phyloP scores from a whole-genome alignment of 2,329 filamentous ascomycete species.

The Sporothrix dimorphospora region DNA sequence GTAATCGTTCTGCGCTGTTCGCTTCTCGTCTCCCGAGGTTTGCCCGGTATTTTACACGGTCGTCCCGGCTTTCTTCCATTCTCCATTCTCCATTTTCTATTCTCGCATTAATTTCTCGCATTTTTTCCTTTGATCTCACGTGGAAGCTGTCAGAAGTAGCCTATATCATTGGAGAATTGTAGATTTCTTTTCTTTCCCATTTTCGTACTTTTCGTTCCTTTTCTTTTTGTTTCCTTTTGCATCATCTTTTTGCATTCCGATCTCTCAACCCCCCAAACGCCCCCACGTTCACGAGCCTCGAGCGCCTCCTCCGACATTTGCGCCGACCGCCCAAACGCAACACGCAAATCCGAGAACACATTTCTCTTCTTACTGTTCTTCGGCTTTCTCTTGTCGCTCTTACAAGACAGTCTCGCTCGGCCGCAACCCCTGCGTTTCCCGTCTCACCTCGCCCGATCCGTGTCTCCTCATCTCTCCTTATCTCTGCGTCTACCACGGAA shows the following conservation, averaged over 20 bases:
- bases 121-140: slow-evolving; percentile 17
- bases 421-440: slow-evolving; percentile 16
- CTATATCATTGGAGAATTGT: background rate
- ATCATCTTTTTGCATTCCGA: background rate
- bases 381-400: background rate
- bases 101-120: background rate
- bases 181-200: background rate
- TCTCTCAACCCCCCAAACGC: background rate
- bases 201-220: background rate
- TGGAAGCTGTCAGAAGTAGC: background rate
- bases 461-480: background rate
- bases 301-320: slow-evolving; percentile 8
- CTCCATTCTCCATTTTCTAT: background rate
- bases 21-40: slow-evolving; percentile 25
- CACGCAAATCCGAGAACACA: background rate
- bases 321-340: slow-evolving; percentile 2
- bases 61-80: background rate
- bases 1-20: background rate
- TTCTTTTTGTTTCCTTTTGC: background rate
- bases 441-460: background rate
- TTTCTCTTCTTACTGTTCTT: background rate
- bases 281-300: slow-evolving; percentile 22
- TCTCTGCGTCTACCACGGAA: slow-evolving; percentile 15
- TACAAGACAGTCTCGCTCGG: slow-evolving; percentile 14
- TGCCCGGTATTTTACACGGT: slow-evolving; percentile 18